phyloP scores from a whole-genome alignment of 2,329 filamentous ascomycete genomes.

The Diaporthe caulivora region DNA sequence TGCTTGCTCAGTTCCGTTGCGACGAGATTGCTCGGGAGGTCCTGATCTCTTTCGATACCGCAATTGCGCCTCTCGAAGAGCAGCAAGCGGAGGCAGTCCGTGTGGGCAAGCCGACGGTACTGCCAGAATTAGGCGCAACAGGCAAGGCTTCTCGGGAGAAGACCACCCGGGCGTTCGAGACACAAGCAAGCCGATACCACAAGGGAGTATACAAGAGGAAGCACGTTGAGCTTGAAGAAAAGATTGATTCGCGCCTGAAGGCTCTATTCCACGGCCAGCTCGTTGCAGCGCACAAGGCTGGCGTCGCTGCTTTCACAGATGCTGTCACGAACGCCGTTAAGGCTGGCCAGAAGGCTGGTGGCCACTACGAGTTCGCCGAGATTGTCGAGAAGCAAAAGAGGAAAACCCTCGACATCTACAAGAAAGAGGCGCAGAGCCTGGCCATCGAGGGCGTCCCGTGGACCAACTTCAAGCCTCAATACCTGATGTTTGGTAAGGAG shows the following conservation, averaged over 20 bases:
- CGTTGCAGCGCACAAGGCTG: constrained; percentile 87
- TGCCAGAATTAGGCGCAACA: constrained; percentile 79
- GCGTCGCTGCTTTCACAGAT: constrained; percentile 86
- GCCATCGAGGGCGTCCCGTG: constrained; percentile 84
- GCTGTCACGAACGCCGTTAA: constrained; percentile 91
- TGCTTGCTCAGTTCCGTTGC: constrained; percentile 96
- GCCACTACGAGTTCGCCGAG: constrained; percentile 92
- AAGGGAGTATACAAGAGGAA: constrained; percentile 95
- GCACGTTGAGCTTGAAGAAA: constrained; percentile 83
- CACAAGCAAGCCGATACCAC: constrained; percentile 93
- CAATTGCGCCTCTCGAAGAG: constrained; percentile 87
- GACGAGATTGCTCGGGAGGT: constrained; percentile 97
- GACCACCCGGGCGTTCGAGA: constrained; percentile 86
- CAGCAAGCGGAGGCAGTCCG: constrained; percentile 81
- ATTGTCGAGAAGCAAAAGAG: constrained; percentile 89
- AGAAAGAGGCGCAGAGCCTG: constrained; percentile 79
- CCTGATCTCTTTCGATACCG: constrained; percentile 82
- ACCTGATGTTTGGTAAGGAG: constrained; percentile 86
- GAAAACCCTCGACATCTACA: constrained; percentile 80
- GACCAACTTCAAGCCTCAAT: constrained; percentile 88
- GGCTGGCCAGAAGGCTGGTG: constrained; percentile 90
- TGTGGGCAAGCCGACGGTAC: constrained; percentile 78
- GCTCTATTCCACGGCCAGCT: constrained; percentile 90
- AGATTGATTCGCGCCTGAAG: constrained; percentile 91
- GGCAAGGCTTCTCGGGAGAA: constrained; percentile 80